Base-by-base conservation (phyloP, 1,284 basidiomycete genomes). In the Cutaneotrichosporon mucoides region DNA sequence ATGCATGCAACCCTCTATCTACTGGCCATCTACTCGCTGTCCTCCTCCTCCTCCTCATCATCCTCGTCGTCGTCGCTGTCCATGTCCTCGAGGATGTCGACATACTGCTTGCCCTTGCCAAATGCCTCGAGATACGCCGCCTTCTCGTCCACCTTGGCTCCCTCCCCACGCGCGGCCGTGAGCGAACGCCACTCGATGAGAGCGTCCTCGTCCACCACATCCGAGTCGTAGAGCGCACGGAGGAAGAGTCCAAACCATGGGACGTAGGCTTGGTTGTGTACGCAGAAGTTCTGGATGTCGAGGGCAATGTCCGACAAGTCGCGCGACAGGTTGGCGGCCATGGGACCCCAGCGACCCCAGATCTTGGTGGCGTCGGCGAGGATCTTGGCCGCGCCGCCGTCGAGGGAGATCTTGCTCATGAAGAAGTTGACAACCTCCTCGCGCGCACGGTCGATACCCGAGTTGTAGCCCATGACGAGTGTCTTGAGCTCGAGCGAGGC, bases 101-200 rank as follows among this genome's bases (percentile, higher is more conserved):
- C 75, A 62, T 75, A 75, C 41, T 66, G 64, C 62, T 76, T 75
- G 34, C 75, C 75, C 66, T 71, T 75, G 41, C 52, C 57, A 57
- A 64, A 75, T 15, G 69, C 61, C 44, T 71, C 72, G 48, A 52
- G 47, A 69, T 69, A 72, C 53, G 50, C 53, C 62, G 66, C 61
- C 60, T 68, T 66, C 65, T 73, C 70, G 44, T 61, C 62, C n/a
- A 66, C 69, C 55, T 66, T 64, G 15, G 70, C 70, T 3, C 71
- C 73, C 44, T 73, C 72, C 6, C 75, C 78, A 38, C 67, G 69
- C 1, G 76, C 68, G 37, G 68, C 63, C 6, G 64, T 62, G 10
- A 74, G 62, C 34, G 68, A 70, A 56, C 76, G 74, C 79, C 79
- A 80, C 50, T 75, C 72, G 15, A 77, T 57, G 43, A 80, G 64